Conservation (phyloP, 805 yeast species). For the Blastobotrys terrestris region DNA sequence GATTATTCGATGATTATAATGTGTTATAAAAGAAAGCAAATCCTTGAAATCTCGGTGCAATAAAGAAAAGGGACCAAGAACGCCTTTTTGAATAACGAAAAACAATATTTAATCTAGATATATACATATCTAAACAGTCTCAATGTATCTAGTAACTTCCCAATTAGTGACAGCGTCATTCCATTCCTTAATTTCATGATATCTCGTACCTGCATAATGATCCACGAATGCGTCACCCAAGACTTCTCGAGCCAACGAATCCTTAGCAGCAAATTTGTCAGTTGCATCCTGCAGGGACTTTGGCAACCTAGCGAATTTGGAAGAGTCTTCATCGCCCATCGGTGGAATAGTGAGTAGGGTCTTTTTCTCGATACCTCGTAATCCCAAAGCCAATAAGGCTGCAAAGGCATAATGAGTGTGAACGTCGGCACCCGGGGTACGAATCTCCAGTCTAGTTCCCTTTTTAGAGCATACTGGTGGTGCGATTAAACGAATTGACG, state of each 20-base stretch:
- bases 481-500: slow-evolving; percentile 29
- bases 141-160: slow-evolving; percentile 31
- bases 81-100: no score
- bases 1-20: background rate
- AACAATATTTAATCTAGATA: no score
- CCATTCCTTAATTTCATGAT: slow-evolving; percentile 26
- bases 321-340: slow-evolving; percentile 22
- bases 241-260: slow-evolving; percentile 29
- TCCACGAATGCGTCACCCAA: slow-evolving; percentile 35
- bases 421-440: slow-evolving; percentile 35
- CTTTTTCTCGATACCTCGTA: slow-evolving; percentile 26
- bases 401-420: slow-evolving; percentile 32
- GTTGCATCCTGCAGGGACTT: slow-evolving; percentile 24
- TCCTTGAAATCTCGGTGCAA: no score
- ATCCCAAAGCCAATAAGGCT: slow-evolving; percentile 30
- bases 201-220: slow-evolving; percentile 29
- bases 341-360: slow-evolving; percentile 25
- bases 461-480: slow-evolving; percentile 23
- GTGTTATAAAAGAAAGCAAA: no score
- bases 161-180: slow-evolving; percentile 32
- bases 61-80: no score
- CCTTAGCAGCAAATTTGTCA: slow-evolving; percentile 20
- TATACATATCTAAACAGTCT: slow-evolving; percentile 21
- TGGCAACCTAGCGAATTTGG: slow-evolving; percentile 24
- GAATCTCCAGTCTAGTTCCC: slow-evolving; percentile 29